Conservation (phyloP, 179 eudicot genomes). For the Camellia oleifera region DNA sequence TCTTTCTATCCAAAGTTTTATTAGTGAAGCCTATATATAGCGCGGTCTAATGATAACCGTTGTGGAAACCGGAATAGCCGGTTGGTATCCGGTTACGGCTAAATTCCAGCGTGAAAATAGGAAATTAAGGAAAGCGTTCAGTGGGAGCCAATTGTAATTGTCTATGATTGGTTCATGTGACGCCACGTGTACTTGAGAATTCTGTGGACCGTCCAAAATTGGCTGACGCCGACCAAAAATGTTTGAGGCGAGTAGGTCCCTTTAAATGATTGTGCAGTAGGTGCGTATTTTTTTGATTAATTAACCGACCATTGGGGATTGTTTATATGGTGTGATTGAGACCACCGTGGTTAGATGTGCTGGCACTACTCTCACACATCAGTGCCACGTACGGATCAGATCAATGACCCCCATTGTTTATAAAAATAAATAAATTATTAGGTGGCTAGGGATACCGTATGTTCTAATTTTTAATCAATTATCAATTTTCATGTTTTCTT, state of each 20-base stretch:
- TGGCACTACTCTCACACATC: conserved; percentile 16
- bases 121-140: background rate
- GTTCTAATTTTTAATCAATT: too few species aligned
- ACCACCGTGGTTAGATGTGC: conserved; percentile 9
- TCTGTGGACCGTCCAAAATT: conserved; percentile 8
- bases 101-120: background rate
- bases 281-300: background rate
- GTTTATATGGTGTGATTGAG: conserved; percentile 15
- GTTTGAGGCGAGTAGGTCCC: background rate
- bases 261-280: conserved; percentile 1
- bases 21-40: conserved; percentile 6
- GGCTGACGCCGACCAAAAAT: conserved; percentile 11
- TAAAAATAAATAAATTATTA: background rate
- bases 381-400: background rate
- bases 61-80: conserved; percentile 10
- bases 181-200: conserved; percentile 27
- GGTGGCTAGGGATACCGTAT: too few species aligned
- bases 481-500: too few species aligned
- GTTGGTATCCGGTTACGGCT: background rate
- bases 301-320: conserved; percentile 12
- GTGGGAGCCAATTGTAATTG: conserved; percentile 9
- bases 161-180: conserved; percentile 8
- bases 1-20: background rate
- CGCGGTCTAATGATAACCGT: background rate
- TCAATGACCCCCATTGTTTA: background rate